Conservation (phyloP, 1,139 yeast genomes). For the Diutina pseudorugosa region DNA sequence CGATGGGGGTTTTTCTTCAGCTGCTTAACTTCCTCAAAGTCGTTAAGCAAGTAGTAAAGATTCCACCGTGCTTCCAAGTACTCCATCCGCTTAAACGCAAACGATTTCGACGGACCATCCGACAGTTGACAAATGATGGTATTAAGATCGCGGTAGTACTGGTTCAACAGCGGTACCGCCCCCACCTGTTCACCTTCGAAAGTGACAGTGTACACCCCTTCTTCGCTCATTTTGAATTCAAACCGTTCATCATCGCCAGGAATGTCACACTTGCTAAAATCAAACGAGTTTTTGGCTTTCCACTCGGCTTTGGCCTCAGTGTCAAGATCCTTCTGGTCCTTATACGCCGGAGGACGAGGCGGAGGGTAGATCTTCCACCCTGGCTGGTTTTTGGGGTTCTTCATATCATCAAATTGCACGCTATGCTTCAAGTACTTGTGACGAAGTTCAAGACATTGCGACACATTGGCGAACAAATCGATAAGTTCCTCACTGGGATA, state of each 20-base stretch:
- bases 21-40: conserved; percentile 84
- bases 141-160: conserved; percentile 75
- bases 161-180: conserved; percentile 65
- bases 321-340: conserved; percentile 47
- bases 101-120: conserved; percentile 96
- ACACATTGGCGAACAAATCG: conserved; percentile 58
- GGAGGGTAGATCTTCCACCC: conserved; percentile 82
- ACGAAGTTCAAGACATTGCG: conserved; percentile 62
- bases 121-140: conserved; percentile 60
- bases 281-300: conserved; percentile 40
- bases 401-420: conserved; percentile 48
- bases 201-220: conserved; percentile 57
- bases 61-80: conserved; percentile 97
- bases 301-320: conserved; percentile 26
- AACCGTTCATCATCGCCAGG: conserved; percentile 39
- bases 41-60: conserved; percentile 73
- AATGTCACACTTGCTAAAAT: conserved; percentile 45
- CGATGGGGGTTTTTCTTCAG: conserved; percentile 64
- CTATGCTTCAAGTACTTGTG: conserved; percentile 65
- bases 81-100: conserved; percentile 87
- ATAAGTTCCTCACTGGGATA: conserved; percentile 59
- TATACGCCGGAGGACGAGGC: conserved; percentile 91
- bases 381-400: conserved; percentile 69
- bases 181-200: conserved; percentile 28
- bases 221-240: conserved; percentile 40